phyloP scores from a whole-genome alignment of 306 rosid genomes.

The Dalbergia cultrata region DNA sequence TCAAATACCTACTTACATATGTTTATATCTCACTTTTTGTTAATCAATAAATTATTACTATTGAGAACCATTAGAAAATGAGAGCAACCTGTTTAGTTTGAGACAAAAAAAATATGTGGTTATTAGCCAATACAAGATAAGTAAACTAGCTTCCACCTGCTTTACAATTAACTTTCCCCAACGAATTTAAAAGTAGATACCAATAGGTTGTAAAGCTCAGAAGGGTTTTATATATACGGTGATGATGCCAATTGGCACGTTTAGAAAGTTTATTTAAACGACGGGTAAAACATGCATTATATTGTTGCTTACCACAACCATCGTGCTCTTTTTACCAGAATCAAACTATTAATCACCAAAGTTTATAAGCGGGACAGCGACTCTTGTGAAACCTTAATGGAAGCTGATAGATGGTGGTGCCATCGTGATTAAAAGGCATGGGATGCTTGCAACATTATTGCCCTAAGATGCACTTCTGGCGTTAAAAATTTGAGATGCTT shows the following conservation, averaged over 20 bases:
- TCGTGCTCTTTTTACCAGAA: neutral
- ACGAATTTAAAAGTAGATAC: neutral
- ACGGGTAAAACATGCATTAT: neutral
- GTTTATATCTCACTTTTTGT: neutral
- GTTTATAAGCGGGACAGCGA: neutral
- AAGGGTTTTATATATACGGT: neutral
- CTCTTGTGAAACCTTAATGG: conserved; percentile 2
- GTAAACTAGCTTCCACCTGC: neutral
- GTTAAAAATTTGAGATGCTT: neutral
- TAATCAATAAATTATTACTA: neutral
- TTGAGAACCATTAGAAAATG: neutral
- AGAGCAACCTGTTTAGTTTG: neutral
- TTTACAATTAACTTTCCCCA: neutral
- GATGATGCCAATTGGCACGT: conserved; percentile 29
- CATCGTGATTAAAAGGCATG: conserved; percentile 13
- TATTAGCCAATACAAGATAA: neutral
- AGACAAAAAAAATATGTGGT: conserved; percentile 6
- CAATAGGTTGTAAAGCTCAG: neutral
- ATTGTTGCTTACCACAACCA: conserved; percentile 15
- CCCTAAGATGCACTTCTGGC: neutral
- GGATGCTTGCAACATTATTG: conserved; percentile 42
- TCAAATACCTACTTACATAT: neutral
- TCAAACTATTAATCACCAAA: neutral
- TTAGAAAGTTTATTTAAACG: neutral
- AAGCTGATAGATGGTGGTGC: neutral